Base-by-base conservation (phyloP, 768 basidiomycete genomes). In the Paxillus ammoniavirescens region DNA sequence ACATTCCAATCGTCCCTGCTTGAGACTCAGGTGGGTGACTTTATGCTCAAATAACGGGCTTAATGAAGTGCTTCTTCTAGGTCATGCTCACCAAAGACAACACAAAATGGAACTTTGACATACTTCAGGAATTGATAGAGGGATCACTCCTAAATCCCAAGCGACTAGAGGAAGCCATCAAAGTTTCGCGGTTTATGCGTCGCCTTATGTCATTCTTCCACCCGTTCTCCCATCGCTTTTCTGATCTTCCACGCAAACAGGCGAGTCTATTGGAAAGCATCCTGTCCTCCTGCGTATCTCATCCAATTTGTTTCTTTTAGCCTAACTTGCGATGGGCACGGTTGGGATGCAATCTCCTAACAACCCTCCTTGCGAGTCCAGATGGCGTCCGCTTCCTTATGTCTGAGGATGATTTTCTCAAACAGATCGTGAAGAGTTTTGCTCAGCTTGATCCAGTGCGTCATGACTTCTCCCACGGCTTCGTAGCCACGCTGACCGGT, bases 191-290 rank as follows among this genome's bases (percentile, higher is more conserved):
- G 59, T 96, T 95, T 60, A 85, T 96, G 52, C 82, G 89, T n/a
- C 78, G 92, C 33, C 73, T 99, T n/a, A 86, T 96, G 78, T 80
- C 84, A 0, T 98, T 98, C 75, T 98, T 89, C 66, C 89, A 96
- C 65, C 97, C 97, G 1, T 89, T 91, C 66, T 87, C 77, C 52
- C 87, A 87, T 69, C 83, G 91, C 14, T 98, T 97, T 69, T 89
- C 91, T 3, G 88, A 92, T 60, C 77, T 98, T 63, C 80, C 81
- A 21, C 81, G 82, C 58, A 84, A 78, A 41, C 86, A 83, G 68
- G 94, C 81, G 50, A 51, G 53, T 42, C 33, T 23, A 30, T n/a
- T 35, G 21, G 6, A 13, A 12, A n/a, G 10, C 41, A 9, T 28
- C 36, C 67, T 12, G 21, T 9, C 40, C 35, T 23, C 48, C 28